Evolutionary conservation across 805 yeast species (phyloP).

Genomic region (Lachancea sp.): DNA sequence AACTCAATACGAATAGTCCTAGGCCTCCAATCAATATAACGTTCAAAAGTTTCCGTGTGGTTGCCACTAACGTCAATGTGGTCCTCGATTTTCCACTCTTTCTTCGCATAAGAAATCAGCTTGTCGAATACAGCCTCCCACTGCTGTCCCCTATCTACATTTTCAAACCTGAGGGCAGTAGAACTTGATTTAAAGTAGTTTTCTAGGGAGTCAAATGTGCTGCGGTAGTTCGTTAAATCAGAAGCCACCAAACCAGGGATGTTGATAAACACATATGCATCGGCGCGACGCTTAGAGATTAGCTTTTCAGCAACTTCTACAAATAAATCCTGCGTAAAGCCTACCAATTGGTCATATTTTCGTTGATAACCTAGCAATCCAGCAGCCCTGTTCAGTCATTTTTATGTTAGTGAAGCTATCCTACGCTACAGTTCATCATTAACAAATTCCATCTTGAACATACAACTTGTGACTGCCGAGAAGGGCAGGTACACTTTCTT

Average conservation of each 20-base stretch:
- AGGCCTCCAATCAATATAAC: slow-evolving; percentile 56
- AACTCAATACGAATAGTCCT: slow-evolving; percentile 58
- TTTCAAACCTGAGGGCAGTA: slow-evolving; percentile 53
- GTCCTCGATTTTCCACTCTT: slow-evolving; percentile 24
- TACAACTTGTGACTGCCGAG: slow-evolving; percentile 11
- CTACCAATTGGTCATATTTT: slow-evolving; percentile 13
- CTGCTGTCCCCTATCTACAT: slow-evolving; percentile 31
- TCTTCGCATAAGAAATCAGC: slow-evolving; percentile 16
- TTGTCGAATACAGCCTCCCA: slow-evolving; percentile 16
- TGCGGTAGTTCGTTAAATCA: slow-evolving; percentile 40
- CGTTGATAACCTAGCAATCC: slow-evolving; percentile 20
- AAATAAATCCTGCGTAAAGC: slow-evolving; percentile 26
- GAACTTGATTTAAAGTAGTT: slow-evolving; percentile 51
- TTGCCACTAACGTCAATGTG: slow-evolving; percentile 26
- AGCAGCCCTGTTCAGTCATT: slow-evolving; percentile 15
- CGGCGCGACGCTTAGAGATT: slow-evolving; percentile 42
- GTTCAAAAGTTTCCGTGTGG: slow-evolving; percentile 41
- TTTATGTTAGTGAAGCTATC: not conserved
- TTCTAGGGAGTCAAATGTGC: slow-evolving; percentile 43
- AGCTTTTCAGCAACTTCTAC: slow-evolving; percentile 29
- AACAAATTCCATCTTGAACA: too few relatives aligned
- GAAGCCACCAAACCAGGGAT: slow-evolving; percentile 46
- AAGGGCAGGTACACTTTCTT: slow-evolving; percentile 8
- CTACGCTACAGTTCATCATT: too few relatives aligned
- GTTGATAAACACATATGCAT: slow-evolving; percentile 50